These are phyloP conservation scores for Geranium incanum DNA, from an alignment of 441 rosid genomes.

Conservation along the genomic window DNA sequence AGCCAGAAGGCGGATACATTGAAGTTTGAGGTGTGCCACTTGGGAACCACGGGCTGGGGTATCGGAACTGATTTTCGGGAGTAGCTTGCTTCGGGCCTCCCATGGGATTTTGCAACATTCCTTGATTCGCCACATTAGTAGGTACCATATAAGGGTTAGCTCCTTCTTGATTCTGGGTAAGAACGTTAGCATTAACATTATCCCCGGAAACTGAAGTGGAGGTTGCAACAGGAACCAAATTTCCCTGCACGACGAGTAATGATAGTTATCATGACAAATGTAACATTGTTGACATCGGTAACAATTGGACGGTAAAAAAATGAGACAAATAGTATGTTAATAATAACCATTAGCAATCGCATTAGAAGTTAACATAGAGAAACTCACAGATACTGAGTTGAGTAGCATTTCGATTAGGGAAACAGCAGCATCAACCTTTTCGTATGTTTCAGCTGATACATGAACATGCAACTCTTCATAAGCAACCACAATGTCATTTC, in stretches of 20 bases:
- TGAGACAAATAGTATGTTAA: neutral
- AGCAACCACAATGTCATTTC: constrained; percentile 32
- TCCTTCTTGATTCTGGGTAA: constrained; percentile 26
- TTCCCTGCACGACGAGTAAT: constrained; percentile 41
- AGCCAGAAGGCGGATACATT: constrained; percentile 26
- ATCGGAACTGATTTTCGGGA: constrained; percentile 44
- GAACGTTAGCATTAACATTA: constrained; percentile 26
- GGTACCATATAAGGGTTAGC: constrained; percentile 19
- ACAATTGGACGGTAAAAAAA: neutral
- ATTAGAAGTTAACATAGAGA: constrained; percentile 13
- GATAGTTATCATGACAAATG: constrained; percentile 11
- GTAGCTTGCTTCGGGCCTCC: constrained; percentile 34
- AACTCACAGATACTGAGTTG: constrained; percentile 74
- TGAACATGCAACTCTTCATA: constrained; percentile 59
- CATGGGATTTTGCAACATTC: constrained; percentile 23
- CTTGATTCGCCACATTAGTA: constrained; percentile 25
- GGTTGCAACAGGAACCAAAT: constrained; percentile 31
- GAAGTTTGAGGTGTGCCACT: constrained; percentile 30
- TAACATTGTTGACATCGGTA: neutral
- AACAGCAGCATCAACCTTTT: constrained; percentile 84
- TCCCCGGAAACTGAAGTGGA: constrained; percentile 34
- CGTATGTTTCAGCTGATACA: constrained; percentile 71
- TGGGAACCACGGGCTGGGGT: constrained; percentile 35
- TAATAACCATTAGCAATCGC: neutral
- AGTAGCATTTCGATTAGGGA: constrained; percentile 67